phyloP scores from a whole-genome alignment of 2,329 filamentous ascomycete species.

The Drechslera avenae region DNA sequence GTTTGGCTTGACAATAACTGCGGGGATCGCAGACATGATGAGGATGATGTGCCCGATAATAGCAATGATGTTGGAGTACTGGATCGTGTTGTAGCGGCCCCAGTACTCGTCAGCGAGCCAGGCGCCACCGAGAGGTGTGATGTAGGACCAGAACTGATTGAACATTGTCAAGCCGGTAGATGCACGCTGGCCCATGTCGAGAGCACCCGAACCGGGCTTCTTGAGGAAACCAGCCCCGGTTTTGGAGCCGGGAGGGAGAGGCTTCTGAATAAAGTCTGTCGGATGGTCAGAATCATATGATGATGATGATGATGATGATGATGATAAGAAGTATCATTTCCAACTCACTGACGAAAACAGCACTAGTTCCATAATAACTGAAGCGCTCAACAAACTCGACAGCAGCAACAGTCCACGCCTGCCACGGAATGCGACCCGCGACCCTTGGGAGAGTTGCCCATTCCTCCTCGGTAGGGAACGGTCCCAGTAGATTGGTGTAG shows the following conservation, averaged over 20 bases:
- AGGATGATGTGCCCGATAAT: constrained; percentile 62
- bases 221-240: constrained; percentile 45
- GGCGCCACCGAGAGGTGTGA: constrained; percentile 64
- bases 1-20: constrained; percentile 55
- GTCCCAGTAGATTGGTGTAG: constrained; percentile 26
- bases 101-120: constrained; percentile 65
- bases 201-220: constrained; percentile 50
- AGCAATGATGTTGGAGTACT: constrained; percentile 63
- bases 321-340: not conserved
- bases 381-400: constrained; percentile 47
- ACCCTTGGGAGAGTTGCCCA: constrained; percentile 45
- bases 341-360: constrained; percentile 36
- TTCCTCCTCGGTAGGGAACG: constrained; percentile 45
- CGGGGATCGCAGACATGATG: constrained; percentile 61
- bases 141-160: constrained; percentile 62
- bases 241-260: constrained; percentile 38
- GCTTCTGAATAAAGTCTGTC: constrained; percentile 47
- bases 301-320: not conserved
- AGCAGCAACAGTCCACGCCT: constrained; percentile 43
- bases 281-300: constrained; percentile 11
- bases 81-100: constrained; percentile 65
- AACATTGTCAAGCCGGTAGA: constrained; percentile 59
- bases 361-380: constrained; percentile 47
- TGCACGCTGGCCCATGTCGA: constrained; percentile 62
- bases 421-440: constrained; percentile 43